Percentiles rank a stretch among this genome's conserved stretches.
These are phyloP conservation scores for Pseudovirgaria hyperparasitica DNA, from an alignment of 2,329 filamentous ascomycete genomes.

Conservation along the genomic window DNA sequence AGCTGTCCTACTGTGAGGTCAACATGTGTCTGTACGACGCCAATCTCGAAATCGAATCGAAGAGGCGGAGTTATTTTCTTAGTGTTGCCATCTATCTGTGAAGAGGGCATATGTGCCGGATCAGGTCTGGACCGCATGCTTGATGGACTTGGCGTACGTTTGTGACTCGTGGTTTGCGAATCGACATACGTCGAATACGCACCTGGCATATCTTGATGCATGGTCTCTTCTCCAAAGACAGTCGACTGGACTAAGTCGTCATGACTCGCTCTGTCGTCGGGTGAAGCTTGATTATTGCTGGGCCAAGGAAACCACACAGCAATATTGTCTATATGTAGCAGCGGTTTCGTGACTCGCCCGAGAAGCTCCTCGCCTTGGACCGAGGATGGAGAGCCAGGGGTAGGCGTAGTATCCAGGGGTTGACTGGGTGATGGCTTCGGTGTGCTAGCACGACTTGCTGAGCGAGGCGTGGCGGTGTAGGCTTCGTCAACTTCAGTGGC, in stretches of 20 bases:
- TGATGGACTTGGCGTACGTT: neutral
- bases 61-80: neutral
- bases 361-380: too few relatives aligned
- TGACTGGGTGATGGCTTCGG: too few relatives aligned
- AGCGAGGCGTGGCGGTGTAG: too few relatives aligned
- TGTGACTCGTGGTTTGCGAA: constrained; percentile 21
- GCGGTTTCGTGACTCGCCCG: constrained; percentile 16
- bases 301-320: constrained; percentile 23
- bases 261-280: constrained; percentile 7
- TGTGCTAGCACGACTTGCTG: too few relatives aligned
- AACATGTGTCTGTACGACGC: neutral
- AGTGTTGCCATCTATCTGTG: too few relatives aligned
- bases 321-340: constrained; percentile 24
- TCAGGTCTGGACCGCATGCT: neutral
- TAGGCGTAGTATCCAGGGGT: too few relatives aligned
- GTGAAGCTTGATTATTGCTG: constrained; percentile 5
- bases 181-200: constrained; percentile 36
- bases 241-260: constrained; percentile 7
- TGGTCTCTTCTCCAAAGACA: constrained; percentile 20
- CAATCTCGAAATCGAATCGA: neutral
- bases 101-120: too few relatives aligned
- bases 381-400: too few relatives aligned
- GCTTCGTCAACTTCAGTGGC: too few relatives aligned
- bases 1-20: neutral
- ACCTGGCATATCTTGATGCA: constrained; percentile 31